phyloP scores from a whole-genome alignment of 2,329 filamentous ascomycete genomes.

The Paraphoma chrysanthemicola region DNA sequence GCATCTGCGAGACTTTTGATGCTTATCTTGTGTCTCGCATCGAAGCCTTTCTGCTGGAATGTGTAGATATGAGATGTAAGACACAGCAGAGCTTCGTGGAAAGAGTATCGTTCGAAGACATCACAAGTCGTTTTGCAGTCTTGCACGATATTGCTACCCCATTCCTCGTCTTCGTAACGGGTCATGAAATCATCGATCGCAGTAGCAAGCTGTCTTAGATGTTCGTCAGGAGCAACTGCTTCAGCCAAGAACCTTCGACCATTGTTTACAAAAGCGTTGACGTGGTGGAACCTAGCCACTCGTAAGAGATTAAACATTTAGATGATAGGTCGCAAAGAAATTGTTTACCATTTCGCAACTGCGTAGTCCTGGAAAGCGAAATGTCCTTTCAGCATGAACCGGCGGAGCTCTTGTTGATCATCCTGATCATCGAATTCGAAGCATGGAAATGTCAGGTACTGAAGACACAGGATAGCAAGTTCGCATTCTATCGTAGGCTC shows the following conservation, averaged over 20 bases:
- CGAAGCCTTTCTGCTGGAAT: conserved; percentile 39
- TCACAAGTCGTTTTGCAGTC: conserved; percentile 21
- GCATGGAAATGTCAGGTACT: conserved; percentile 32
- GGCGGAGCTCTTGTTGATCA: conserved; percentile 10
- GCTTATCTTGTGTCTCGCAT: conserved; percentile 38
- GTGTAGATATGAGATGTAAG: conserved; percentile 41
- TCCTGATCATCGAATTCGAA: conserved; percentile 23
- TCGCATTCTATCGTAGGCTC: conserved; percentile 32
- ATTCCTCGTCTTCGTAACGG: conserved; percentile 25
- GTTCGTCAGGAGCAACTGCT: not conserved
- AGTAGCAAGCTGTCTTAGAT: conserved; percentile 7
- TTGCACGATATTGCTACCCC: conserved; percentile 13
- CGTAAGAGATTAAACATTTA: too few species aligned
- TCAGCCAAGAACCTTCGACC: conserved; percentile 24
- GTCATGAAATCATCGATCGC: conserved; percentile 31
- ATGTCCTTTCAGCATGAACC: conserved; percentile 21
- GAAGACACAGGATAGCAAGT: conserved; percentile 30
- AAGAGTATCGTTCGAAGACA: conserved; percentile 11
- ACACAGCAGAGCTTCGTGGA: conserved; percentile 30
- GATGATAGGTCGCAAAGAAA: too few species aligned
- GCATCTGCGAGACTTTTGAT: conserved; percentile 32
- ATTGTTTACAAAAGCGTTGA: conserved; percentile 32
- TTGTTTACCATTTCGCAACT: conserved; percentile 27
- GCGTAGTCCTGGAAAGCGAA: conserved; percentile 41
- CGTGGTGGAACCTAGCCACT: conserved; percentile 23